Percentiles rank a stretch among this genome's conserved stretches.
Conservation (phyloP, 1,139 yeast species). For the Insectozyma bohioensis region DNA sequence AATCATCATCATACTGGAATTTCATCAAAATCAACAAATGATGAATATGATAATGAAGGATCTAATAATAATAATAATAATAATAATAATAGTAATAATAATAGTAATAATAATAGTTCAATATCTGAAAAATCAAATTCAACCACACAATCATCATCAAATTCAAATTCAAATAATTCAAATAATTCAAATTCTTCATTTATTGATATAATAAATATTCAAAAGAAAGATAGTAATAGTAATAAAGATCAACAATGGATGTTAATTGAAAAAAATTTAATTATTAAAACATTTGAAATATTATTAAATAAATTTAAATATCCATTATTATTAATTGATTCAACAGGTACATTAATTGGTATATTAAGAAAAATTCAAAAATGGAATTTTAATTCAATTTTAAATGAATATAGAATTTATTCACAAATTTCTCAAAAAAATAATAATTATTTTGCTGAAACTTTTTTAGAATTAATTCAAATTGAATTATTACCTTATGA, state of each 20-base stretch:
- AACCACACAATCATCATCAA: background rate
- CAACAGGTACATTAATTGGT: slow-evolving; percentile 78
- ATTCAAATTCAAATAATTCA: background rate
- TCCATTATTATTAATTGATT: slow-evolving; percentile 74
- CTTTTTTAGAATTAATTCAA: slow-evolving; percentile 71
- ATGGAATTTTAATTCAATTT: slow-evolving; percentile 84
- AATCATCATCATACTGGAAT: slow-evolving; percentile 41
- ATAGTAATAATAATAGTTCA: background rate
- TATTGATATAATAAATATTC: slow-evolving; percentile 19
- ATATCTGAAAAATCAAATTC: background rate
- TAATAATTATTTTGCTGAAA: slow-evolving; percentile 74
- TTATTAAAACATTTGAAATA: slow-evolving; percentile 57
- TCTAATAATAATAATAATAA: background rate
- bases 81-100: background rate
- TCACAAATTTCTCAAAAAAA: slow-evolving; percentile 59
- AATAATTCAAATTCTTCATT: slow-evolving; percentile 1
- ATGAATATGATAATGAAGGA: slow-evolving; percentile 20
- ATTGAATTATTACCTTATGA: slow-evolving; percentile 51
- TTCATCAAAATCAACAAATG: slow-evolving; percentile 9
- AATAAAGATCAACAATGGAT: slow-evolving; percentile 62
- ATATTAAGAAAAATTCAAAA: slow-evolving; percentile 77
- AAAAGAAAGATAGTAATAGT: slow-evolving; percentile 10
- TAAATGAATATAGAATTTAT: slow-evolving; percentile 80
- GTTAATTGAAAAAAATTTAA: slow-evolving; percentile 61
- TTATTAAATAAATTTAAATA: slow-evolving; percentile 64